phyloP scores from a whole-genome alignment of 306 rosid species.

The Carpinus fangiana region DNA sequence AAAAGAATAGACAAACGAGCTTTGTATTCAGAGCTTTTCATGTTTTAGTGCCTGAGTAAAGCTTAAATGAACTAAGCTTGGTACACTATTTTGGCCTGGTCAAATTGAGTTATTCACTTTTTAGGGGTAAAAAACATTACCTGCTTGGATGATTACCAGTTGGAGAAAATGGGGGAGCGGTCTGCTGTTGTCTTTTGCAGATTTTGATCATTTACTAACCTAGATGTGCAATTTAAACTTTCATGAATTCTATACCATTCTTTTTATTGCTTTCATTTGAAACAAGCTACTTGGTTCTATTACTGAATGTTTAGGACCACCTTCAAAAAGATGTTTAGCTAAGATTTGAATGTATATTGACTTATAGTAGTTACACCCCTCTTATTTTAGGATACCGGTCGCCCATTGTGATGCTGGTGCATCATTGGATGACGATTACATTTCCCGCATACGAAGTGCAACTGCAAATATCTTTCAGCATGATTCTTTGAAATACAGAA shows the following conservation, averaged over 20 bases:
- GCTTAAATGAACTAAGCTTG: neutral
- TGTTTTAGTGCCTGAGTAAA: neutral
- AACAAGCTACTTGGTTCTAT: neutral
- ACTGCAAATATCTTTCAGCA: conserved; percentile 51
- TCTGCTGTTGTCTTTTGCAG: neutral
- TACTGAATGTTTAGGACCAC: neutral
- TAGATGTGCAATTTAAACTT: neutral
- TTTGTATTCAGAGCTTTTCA: neutral
- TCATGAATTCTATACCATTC: neutral
- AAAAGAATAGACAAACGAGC: neutral
- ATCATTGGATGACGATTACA: conserved; percentile 48
- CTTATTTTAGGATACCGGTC: conserved; percentile 53
- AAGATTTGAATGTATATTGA: conserved; percentile 24
- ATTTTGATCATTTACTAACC: neutral
- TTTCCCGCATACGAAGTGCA: conserved; percentile 39
- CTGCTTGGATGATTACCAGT: neutral
- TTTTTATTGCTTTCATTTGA: neutral
- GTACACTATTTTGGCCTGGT: neutral
- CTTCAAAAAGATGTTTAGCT: conserved; percentile 15
- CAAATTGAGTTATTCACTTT: neutral
- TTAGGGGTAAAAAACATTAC: neutral
- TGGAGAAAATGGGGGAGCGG: neutral
- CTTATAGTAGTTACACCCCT: conserved; percentile 32
- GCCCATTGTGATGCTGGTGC: conserved; percentile 79
- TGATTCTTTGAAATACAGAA: conserved; percentile 45